Conservation (phyloP, 345 rosid species). For the Syzygium grande region DNA sequence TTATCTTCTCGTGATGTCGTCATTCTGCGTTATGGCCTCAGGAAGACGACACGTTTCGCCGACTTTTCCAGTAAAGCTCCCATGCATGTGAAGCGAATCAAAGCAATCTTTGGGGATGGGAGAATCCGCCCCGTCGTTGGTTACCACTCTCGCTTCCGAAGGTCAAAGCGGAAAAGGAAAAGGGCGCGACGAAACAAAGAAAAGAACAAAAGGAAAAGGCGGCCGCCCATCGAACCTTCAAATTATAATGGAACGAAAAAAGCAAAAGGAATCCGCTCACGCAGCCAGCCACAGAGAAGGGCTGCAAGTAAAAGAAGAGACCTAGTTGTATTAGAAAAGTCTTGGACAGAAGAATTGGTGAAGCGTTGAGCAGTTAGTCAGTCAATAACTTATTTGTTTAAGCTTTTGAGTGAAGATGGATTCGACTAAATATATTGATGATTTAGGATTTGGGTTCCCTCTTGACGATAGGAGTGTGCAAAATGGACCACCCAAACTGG, state of each 20-base stretch:
- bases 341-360: no score
- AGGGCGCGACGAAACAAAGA: not conserved
- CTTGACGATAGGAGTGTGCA: no score
- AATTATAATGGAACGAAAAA: not conserved
- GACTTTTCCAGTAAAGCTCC: not conserved
- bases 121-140: not conserved
- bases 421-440: no score
- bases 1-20: not conserved
- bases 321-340: no score
- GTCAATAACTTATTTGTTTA: no score
- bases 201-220: not conserved
- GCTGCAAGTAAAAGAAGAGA: constrained; percentile 4
- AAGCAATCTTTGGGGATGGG: not conserved
- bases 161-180: not conserved
- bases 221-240: not conserved
- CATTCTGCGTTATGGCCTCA: not conserved
- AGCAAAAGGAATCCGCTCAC: not conserved
- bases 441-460: no score
- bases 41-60: not conserved
- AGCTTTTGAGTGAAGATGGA: no score
- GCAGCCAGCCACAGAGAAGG: constrained; percentile 17
- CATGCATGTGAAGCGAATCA: not conserved
- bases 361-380: no score
- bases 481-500: no score
- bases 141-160: not conserved